These are phyloP conservation scores for Sindora glabra DNA, from an alignment of 306 rosid genomes.

Conservation along the genomic window DNA sequence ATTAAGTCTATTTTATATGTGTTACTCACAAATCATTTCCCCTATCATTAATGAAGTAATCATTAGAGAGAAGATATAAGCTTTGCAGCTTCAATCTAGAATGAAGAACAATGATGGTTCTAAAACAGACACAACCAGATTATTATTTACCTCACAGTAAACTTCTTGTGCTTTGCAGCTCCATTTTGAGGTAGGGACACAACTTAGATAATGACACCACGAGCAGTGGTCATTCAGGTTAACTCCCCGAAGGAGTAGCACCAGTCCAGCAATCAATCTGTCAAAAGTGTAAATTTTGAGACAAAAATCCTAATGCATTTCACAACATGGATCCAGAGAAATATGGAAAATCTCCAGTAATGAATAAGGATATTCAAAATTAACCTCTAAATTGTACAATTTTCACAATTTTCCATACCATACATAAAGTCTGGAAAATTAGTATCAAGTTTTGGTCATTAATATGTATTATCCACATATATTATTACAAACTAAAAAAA, in stretches of 20 bases:
- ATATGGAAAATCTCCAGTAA: not conserved
- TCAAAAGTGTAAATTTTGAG: slow-evolving; percentile 17
- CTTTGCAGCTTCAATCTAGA: too few relatives aligned
- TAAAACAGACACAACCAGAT: too few relatives aligned
- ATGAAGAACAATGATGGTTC: too few relatives aligned
- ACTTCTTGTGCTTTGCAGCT: slow-evolving; percentile 33
- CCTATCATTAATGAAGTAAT: too few relatives aligned
- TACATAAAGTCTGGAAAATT: slow-evolving; percentile 4
- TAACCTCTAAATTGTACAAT: not conserved
- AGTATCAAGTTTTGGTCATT: not conserved
- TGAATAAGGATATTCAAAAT: not conserved
- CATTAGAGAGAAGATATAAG: too few relatives aligned
- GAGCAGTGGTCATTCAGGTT: slow-evolving; percentile 51
- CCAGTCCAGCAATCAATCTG: slow-evolving; percentile 45
- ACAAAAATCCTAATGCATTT: too few relatives aligned
- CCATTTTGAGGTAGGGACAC: slow-evolving; percentile 68
- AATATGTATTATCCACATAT: not conserved
- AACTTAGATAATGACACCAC: slow-evolving; percentile 76
- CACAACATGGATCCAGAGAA: too few relatives aligned
- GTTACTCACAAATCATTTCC: not conserved
- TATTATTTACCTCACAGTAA: slow-evolving; percentile 47
- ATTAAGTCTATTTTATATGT: not conserved
- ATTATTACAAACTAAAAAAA: not conserved
- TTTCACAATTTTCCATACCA: not conserved
- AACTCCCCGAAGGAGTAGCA: slow-evolving; percentile 48